Conservation (phyloP, 441 rosid species). For the Populus hybrid region DNA sequence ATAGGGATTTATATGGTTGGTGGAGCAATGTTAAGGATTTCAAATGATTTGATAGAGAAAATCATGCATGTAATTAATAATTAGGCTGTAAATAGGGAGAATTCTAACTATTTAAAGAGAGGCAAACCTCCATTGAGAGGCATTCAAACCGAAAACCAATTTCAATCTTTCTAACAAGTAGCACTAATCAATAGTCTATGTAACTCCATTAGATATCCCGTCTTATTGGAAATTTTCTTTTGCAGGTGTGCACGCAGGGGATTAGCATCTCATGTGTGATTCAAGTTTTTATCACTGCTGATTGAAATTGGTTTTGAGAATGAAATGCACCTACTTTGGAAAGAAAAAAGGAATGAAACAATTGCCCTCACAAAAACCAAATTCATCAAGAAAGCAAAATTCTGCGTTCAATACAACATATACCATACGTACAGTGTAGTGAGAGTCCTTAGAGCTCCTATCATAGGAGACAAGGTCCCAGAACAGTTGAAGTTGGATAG, state of each 20-base stretch:
- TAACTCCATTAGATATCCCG: background rate
- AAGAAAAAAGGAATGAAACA: background rate
- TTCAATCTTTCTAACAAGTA: too few species aligned
- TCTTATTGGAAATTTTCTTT: background rate
- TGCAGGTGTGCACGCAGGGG: background rate
- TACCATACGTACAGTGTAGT: slow-evolving; percentile 59
- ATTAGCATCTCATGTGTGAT: background rate
- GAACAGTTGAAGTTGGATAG: slow-evolving; percentile 76
- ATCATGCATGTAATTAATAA: too few species aligned
- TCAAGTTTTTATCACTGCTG: background rate
- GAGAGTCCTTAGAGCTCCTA: slow-evolving; percentile 61
- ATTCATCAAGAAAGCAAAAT: background rate
- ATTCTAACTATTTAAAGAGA: too few species aligned
- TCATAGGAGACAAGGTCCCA: slow-evolving; percentile 62
- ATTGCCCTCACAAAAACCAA: background rate
- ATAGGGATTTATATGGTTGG: too few species aligned
- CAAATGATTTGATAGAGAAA: too few species aligned
- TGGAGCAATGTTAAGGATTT: too few species aligned
- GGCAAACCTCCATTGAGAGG: too few species aligned
- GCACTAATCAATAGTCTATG: background rate
- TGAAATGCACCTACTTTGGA: background rate
- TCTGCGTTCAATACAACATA: slow-evolving; percentile 5
- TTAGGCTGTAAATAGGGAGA: too few species aligned
- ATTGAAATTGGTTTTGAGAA: background rate
- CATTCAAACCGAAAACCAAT: too few species aligned